Percentiles rank a stretch among this genome's conserved stretches.
Conservation (phyloP, 1,284 basidiomycete species). For the Rhizoctonia solani region DNA sequence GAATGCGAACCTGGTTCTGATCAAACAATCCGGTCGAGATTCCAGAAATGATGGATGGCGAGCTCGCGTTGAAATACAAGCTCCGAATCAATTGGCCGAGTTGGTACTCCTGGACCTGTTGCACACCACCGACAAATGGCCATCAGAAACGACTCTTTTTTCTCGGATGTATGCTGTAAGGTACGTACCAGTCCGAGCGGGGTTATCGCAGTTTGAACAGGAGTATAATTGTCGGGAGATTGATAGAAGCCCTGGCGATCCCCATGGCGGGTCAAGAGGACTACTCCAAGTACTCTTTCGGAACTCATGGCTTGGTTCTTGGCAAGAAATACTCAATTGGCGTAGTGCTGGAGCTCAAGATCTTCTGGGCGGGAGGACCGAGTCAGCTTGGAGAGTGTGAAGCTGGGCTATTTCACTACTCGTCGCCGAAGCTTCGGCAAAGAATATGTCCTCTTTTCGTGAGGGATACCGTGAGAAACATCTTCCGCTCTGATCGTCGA, state of each 20-base stretch:
- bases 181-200: constrained; percentile 74
- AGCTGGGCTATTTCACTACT: constrained; percentile 3
- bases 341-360: background rate
- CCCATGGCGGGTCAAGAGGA: constrained; percentile 83
- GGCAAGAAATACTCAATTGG: background rate
- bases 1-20: constrained; percentile 70
- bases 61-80: constrained; percentile 67
- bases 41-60: constrained; percentile 67
- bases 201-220: constrained; percentile 75
- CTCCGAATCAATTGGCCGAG: constrained; percentile 70
- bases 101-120: constrained; percentile 68
- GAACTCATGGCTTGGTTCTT: constrained; percentile 18
- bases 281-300: constrained; percentile 67
- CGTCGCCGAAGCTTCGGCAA: constrained; percentile 1
- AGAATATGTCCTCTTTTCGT: background rate
- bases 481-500: too few species aligned
- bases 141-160: constrained; percentile 8
- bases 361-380: background rate
- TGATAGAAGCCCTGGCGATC: constrained; percentile 75
- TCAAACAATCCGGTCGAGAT: constrained; percentile 66
- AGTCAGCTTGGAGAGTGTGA: background rate
- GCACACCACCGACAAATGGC: background rate
- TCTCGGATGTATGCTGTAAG: constrained; percentile 24
- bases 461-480: too few species aligned
- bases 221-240: constrained; percentile 69